phyloP scores from a whole-genome alignment of 1,284 basidiomycete species.

The Meira nashicola region DNA sequence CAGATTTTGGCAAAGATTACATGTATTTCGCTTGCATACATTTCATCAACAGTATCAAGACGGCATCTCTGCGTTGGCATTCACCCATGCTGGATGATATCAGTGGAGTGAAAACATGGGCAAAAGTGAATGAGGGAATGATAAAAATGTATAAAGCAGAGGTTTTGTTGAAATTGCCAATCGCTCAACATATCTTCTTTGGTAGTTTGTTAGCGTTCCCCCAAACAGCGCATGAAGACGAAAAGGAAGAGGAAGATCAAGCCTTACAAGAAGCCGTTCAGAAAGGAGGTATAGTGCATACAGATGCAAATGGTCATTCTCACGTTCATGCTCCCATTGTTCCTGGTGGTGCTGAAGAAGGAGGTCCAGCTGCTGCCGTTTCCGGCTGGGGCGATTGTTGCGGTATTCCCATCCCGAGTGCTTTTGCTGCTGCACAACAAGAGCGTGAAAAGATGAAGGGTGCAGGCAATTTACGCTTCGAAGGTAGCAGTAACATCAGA shows the following conservation, averaged over 20 bases:
- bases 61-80: conserved; percentile 92
- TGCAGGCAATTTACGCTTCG: not conserved
- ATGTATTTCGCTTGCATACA: conserved; percentile 96
- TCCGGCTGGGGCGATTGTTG: conserved; percentile 75
- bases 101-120: conserved; percentile 92
- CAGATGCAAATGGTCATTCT: conserved; percentile 62
- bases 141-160: conserved; percentile 96
- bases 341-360: conserved; percentile 52
- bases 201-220: conserved; percentile 76
- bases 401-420: conserved; percentile 55
- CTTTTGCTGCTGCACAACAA: conserved; percentile 54
- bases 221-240: not conserved
- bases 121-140: conserved; percentile 96
- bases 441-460: conserved; percentile 18
- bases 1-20: conserved; percentile 84
- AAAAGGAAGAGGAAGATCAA: conserved; percentile 48
- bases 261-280: conserved; percentile 52
- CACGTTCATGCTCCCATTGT: conserved; percentile 42
- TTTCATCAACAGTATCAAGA: conserved; percentile 91
- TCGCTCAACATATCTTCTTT: conserved; percentile 93
- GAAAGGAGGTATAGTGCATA: conserved; percentile 55
- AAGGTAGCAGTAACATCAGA: not conserved
- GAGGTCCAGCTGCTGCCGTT: conserved; percentile 51
- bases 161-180: conserved; percentile 89
- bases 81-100: conserved; percentile 99